Conservation (phyloP, 169 alveolate genomes). For the Cryptosporidium muris region DNA sequence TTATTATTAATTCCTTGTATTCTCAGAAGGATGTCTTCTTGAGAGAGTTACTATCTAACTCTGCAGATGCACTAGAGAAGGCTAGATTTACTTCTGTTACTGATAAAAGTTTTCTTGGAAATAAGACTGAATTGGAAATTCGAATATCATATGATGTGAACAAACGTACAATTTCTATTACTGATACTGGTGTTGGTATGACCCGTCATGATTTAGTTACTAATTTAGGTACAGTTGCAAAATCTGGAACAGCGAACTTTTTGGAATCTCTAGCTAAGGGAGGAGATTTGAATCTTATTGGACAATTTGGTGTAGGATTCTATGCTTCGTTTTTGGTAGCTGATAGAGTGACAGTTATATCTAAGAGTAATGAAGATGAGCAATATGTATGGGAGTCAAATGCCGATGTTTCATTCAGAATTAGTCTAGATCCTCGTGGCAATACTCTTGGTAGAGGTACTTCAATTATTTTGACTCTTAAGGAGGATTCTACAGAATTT, state of each 20-base stretch:
- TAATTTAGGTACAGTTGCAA: slow-evolving; percentile 99
- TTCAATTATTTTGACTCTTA: slow-evolving; percentile 93
- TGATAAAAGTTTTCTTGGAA: slow-evolving; percentile 29
- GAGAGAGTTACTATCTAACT: slow-evolving; percentile 98
- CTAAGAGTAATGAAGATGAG: slow-evolving; percentile 90
- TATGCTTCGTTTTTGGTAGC: slow-evolving; percentile 99
- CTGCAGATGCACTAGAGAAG: slow-evolving; percentile 99
- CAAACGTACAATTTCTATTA: slow-evolving; percentile 92
- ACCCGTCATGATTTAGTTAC: slow-evolving; percentile 97
- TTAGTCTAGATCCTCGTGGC: slow-evolving; percentile 96
- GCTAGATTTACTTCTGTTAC: slow-evolving; percentile 87
- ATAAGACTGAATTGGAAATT: slow-evolving; percentile 87
- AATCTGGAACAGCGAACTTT: slow-evolving; percentile 99
- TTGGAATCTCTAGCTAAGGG: slow-evolving; percentile 95
- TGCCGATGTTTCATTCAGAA: slow-evolving; percentile 95
- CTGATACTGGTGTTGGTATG: slow-evolving; percentile 99
- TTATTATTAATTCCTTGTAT: slow-evolving; percentile 97
- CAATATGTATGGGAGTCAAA: slow-evolving; percentile 98
- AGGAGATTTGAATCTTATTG: slow-evolving; percentile 95
- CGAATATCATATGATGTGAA: slow-evolving; percentile 92
- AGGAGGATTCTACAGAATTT: slow-evolving; percentile 98
- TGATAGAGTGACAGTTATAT: slow-evolving; percentile 95
- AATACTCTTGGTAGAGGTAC: slow-evolving; percentile 97
- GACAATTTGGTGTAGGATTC: slow-evolving; percentile 99
- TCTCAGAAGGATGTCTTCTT: slow-evolving; percentile 98